Percentiles rank a stretch among this genome's conserved stretches.
phyloP scores from a whole-genome alignment of 2,329 filamentous ascomycete species.

The Paramyrothecium sp. region DNA sequence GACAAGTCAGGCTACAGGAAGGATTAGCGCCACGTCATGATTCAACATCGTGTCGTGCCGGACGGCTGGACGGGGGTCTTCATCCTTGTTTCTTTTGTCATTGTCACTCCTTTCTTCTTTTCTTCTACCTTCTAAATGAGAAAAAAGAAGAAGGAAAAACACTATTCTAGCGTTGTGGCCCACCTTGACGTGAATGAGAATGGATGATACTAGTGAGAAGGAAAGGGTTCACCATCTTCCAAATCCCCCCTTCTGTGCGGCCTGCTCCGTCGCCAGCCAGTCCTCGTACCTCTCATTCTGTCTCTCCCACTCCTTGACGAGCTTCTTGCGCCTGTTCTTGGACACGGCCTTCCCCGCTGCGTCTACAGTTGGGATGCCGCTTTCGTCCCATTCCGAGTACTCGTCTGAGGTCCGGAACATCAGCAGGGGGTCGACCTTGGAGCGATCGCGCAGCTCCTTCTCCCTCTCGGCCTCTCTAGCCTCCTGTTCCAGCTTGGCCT shows the following conservation, averaged over 20 bases:
- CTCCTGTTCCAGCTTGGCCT: constrained; percentile 38
- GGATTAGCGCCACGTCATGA: too few relatives aligned
- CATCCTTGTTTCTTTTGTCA: neutral
- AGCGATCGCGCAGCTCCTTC: constrained; percentile 44
- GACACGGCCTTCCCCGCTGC: constrained; percentile 53
- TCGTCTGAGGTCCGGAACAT: constrained; percentile 45
- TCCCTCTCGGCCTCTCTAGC: constrained; percentile 37
- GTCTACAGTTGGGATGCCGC: constrained; percentile 68
- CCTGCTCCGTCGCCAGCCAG: too few relatives aligned
- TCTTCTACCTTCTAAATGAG: neutral
- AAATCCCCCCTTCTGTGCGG: constrained; percentile 40
- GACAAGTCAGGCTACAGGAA: too few relatives aligned
- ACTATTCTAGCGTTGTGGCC: too few relatives aligned
- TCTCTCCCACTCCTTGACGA: too few relatives aligned
- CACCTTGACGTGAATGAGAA: too few relatives aligned
- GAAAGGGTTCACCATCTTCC: constrained; percentile 52
- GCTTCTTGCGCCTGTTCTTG: neutral
- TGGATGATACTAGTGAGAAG: too few relatives aligned
- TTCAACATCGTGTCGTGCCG: too few relatives aligned
- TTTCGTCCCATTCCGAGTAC: constrained; percentile 71
- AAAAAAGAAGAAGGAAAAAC: too few relatives aligned
- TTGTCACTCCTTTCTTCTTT: neutral
- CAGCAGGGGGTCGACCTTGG: constrained; percentile 40
- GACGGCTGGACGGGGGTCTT: neutral
- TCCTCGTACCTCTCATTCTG: too few relatives aligned